Base-by-base conservation (phyloP, 768 basidiomycete species). In the Dacryopinax primogenitus region DNA sequence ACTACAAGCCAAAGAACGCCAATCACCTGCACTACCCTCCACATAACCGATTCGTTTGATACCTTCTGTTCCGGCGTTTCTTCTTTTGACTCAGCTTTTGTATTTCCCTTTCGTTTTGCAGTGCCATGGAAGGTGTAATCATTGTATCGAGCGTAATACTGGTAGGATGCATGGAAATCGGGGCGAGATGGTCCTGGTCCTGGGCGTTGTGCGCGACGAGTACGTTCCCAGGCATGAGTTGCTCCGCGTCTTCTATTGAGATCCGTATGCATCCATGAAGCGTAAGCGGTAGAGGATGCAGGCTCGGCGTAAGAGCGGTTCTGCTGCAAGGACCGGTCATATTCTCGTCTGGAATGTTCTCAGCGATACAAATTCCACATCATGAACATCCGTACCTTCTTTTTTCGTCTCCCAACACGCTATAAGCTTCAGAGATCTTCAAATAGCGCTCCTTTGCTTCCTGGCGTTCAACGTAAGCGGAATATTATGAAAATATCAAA, bases 331-430 rank as follows among this genome's bases (percentile, higher is more conserved):
- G 61, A 62, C 21, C 45, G 62, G 35, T 69, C 68, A 63, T 69
- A 69, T 16, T 58, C 67, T 1, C 68, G 67, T 28, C 68, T 69
- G 35, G 32, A 62, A 3, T 51, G 44, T n/a, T 21, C 1, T 7
- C 18, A 63, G 1, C 11, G 15, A 7, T 32, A 23, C 11, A 15
- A 6, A 47, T 26, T 26, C 30, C 33, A 33, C 66, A 26, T 23
- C 12, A 33, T 13, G 11, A 1, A 18, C 16, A 21, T 23, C 23
- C 63, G 21, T 62, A 65, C 68, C 68, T 61, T 64, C 61, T 37
- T 44, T 64, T 44, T 30, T 69, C 68, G 62, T 69, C 67, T 13
- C 63, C 68, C n/a, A 69, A 34, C 9, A 69, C 62, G n/a, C 23
- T 51, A 62, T 66, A 69, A 1, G 68, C 68, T 23, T 65, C 65